Evolutionary conservation across 2,329 filamentous ascomycete genomes (phyloP).

Genomic region (Alternaria sp.): DNA sequence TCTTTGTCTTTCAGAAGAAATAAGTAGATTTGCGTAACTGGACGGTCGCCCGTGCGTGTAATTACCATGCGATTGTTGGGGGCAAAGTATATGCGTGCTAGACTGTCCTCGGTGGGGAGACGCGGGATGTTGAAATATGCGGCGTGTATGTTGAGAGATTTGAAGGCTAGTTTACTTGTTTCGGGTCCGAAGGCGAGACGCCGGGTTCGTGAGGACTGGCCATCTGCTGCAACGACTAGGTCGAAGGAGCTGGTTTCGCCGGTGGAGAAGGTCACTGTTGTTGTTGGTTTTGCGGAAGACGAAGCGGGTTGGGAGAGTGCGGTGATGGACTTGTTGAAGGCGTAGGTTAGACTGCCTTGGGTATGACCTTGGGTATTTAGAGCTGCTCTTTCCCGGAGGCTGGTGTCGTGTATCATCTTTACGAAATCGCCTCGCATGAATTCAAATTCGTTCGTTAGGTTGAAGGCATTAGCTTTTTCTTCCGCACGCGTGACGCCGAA

Average conservation of each 20-base stretch:
- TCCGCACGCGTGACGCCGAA: constrained; percentile 51
- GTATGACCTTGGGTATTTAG: constrained; percentile 20
- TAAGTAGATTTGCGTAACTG: constrained; percentile 34
- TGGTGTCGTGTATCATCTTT: constrained; percentile 40
- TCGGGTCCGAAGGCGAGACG: constrained; percentile 33
- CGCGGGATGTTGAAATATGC: constrained; percentile 40
- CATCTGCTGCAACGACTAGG: constrained; percentile 42
- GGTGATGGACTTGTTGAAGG: constrained; percentile 26
- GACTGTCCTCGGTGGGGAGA: constrained; percentile 24
- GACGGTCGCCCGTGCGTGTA: constrained; percentile 31
- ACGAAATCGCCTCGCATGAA: constrained; percentile 47
- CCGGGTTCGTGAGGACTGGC: constrained; percentile 34
- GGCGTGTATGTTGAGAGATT: constrained; percentile 30
- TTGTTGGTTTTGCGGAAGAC: constrained; percentile 15
- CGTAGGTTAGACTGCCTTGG: constrained; percentile 21
- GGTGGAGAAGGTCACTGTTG: constrained; percentile 32
- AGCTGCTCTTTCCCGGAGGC: constrained; percentile 24
- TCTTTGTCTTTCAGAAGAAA: constrained; percentile 28
- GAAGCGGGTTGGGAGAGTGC: constrained; percentile 24
- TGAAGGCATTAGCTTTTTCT: constrained; percentile 39
- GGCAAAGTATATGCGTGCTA: constrained; percentile 21
- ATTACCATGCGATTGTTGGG: constrained; percentile 26
- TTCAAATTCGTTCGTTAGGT: constrained; percentile 41
- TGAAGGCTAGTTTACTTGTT: constrained; percentile 22
- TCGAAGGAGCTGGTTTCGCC: constrained; percentile 29